Percentiles rank a stretch among this genome's conserved stretches.
phyloP scores from a whole-genome alignment of 805 yeast species.

The Candida jianshihensis region DNA sequence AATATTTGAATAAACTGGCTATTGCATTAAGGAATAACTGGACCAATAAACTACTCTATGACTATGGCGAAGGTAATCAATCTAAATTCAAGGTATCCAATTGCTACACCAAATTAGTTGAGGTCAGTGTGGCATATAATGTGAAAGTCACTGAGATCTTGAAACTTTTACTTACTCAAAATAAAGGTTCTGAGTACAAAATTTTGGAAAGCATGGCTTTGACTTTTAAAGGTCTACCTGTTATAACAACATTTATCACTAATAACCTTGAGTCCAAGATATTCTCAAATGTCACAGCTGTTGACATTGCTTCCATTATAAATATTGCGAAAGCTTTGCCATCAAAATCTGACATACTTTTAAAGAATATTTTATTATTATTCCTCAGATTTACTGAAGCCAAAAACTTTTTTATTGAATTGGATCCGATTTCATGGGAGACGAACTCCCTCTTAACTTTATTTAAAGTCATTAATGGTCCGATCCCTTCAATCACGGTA shows the following conservation, averaged over 20 bases:
- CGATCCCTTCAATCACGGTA: background rate
- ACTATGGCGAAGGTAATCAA: background rate
- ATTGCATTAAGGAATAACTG: background rate
- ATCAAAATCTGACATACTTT: background rate
- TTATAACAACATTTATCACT: background rate
- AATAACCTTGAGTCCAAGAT: conserved; percentile 1
- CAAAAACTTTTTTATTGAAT: background rate
- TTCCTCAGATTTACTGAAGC: background rate
- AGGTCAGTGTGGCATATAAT: background rate
- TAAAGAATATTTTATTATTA: background rate
- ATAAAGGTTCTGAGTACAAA: background rate
- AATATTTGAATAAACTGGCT: background rate
- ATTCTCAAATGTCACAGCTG: background rate
- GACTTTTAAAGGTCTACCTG: background rate
- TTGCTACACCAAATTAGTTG: background rate
- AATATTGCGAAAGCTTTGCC: background rate
- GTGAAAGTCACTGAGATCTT: background rate
- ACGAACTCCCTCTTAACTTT: background rate
- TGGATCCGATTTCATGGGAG: background rate
- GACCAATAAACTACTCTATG: background rate
- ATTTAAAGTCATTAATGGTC: background rate
- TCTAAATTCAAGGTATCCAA: background rate
- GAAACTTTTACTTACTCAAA: background rate
- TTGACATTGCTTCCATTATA: background rate
- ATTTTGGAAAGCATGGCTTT: background rate